These are phyloP conservation scores for Uromyces viciae-fabae DNA, from an alignment of 1,284 basidiomycete species.

Conservation along the genomic window DNA sequence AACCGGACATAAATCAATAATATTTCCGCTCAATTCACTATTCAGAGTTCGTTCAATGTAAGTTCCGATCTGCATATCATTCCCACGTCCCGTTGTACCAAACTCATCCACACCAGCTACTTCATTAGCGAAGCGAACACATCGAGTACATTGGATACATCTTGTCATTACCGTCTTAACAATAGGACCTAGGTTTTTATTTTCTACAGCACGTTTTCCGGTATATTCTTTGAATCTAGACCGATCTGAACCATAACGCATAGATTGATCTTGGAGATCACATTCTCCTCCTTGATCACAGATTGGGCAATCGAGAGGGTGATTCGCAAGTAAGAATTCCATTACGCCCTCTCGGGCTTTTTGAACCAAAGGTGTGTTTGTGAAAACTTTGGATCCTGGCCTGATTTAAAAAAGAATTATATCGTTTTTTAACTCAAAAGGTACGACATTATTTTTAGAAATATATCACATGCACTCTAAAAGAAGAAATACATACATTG, in stretches of 20 bases:
- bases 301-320: constrained; percentile 96
- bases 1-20: constrained; percentile 90
- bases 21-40: constrained; percentile 95
- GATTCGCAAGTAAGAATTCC: constrained; percentile 97
- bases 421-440: not conserved
- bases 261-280: constrained; percentile 98
- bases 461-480: not conserved
- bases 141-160: constrained; percentile 99
- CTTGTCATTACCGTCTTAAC: constrained; percentile 99
- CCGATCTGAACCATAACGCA: constrained; percentile 97
- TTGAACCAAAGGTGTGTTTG: constrained; percentile 89
- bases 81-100: constrained; percentile 93
- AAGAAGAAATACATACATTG: constrained; percentile 61
- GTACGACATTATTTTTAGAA: too few relatives aligned
- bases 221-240: constrained; percentile 96
- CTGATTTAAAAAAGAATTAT: too few relatives aligned
- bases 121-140: constrained; percentile 97
- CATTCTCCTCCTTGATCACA: constrained; percentile 98
- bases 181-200: constrained; percentile 96
- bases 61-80: constrained; percentile 97
- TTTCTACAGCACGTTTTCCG: constrained; percentile 95
- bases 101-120: constrained; percentile 97
- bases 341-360: constrained; percentile 96
- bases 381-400: constrained; percentile 90
- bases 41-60: constrained; percentile 97